phyloP scores from a whole-genome alignment of 441 rosid genomes.

The Adansonia rubrostipa region DNA sequence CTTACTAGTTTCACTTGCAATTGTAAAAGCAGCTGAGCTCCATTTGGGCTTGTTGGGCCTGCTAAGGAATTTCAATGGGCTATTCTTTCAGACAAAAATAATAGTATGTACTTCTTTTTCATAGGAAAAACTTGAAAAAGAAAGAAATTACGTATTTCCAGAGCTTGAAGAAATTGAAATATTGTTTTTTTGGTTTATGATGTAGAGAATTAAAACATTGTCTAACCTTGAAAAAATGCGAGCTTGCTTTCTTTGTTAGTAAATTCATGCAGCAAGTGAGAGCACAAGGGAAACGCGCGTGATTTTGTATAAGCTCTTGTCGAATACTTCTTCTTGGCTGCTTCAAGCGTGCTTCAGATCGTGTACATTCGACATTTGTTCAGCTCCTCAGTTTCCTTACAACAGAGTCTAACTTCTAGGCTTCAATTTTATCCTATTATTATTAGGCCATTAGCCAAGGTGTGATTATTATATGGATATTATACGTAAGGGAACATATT shows the following conservation, averaged over 20 bases:
- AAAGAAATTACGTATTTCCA: background rate
- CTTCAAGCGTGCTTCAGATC: constrained; percentile 72
- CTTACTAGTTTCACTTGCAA: background rate
- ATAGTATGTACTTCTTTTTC: no score
- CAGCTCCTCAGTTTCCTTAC: constrained; percentile 81
- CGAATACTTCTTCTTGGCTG: constrained; percentile 70
- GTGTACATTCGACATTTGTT: constrained; percentile 81
- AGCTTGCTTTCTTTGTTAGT: background rate
- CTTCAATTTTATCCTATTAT: background rate
- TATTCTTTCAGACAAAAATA: background rate
- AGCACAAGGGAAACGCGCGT: constrained; percentile 76
- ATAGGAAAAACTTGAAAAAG: no score
- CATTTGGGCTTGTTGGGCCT: background rate
- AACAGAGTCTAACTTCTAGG: constrained; percentile 56
- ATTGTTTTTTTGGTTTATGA: background rate
- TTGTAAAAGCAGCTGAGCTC: background rate
- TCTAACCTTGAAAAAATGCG: background rate
- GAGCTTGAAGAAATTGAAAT: background rate
- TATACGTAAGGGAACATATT: background rate
- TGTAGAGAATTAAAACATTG: no score
- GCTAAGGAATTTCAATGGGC: background rate
- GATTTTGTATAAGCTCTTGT: constrained; percentile 64
- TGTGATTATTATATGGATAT: background rate
- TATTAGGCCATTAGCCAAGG: background rate
- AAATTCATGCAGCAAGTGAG: constrained; percentile 69